These are phyloP conservation scores for Candida sithepensis DNA, from an alignment of 805 yeast species.

Conservation along the genomic window DNA sequence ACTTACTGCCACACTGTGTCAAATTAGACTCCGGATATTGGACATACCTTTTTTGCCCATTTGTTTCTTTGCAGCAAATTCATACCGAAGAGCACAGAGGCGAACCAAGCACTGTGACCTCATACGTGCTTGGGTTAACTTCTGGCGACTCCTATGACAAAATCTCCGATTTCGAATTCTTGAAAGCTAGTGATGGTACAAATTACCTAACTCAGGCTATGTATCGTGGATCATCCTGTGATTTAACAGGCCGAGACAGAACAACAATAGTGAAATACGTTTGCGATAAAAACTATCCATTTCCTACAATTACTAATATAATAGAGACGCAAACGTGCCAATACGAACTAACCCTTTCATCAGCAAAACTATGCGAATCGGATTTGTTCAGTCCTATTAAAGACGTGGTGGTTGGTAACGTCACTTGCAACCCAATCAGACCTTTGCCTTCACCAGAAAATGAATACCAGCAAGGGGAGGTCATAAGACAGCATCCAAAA, in stretches of 20 bases:
- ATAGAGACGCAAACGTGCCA: conserved; percentile 32
- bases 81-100: neutral
- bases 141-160: conserved; percentile 10
- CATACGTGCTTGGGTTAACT: conserved; percentile 17
- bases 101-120: neutral
- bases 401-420: conserved; percentile 8
- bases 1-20: conserved; percentile 1
- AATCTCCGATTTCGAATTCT: conserved; percentile 24
- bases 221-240: conserved; percentile 31
- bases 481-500: conserved; percentile 1
- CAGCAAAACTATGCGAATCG: conserved; percentile 25
- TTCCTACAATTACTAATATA: conserved; percentile 20
- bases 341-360: conserved; percentile 22
- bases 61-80: neutral
- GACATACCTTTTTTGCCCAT: neutral
- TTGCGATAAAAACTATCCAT: conserved; percentile 18
- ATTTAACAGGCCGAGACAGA: conserved; percentile 30
- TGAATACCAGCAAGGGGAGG: neutral
- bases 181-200: conserved; percentile 21
- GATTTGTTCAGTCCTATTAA: conserved; percentile 16
- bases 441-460: neutral
- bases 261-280: conserved; percentile 24
- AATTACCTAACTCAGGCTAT: conserved; percentile 27
- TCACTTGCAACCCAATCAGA: conserved; percentile 18
- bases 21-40: neutral